phyloP scores from a whole-genome alignment of 805 yeast species.

The Ogataea minuta region DNA sequence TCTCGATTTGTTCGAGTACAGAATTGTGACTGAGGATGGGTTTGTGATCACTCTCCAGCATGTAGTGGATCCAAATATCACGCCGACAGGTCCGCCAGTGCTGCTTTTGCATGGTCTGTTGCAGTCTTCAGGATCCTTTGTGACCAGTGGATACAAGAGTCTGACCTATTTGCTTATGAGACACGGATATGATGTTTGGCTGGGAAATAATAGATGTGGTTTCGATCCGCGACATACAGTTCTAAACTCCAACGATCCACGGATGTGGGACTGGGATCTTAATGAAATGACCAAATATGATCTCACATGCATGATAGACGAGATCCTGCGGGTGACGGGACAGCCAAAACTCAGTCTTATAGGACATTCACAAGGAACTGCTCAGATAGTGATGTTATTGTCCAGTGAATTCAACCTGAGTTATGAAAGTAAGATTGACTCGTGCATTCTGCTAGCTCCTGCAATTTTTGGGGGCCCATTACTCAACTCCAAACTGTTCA shows the following conservation, averaged over 20 bases:
- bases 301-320: slow-evolving; percentile 67
- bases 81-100: slow-evolving; percentile 48
- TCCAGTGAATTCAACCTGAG: slow-evolving; percentile 44
- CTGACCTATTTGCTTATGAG: slow-evolving; percentile 55
- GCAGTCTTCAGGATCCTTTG: slow-evolving; percentile 82
- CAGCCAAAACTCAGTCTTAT: slow-evolving; percentile 53
- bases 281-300: slow-evolving; percentile 79
- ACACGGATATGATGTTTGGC: slow-evolving; percentile 80
- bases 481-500: slow-evolving; percentile 59
- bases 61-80: slow-evolving; percentile 49
- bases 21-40: slow-evolving; percentile 76
- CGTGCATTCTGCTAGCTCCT: slow-evolving; percentile 80
- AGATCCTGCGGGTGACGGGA: slow-evolving; percentile 44
- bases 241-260: slow-evolving; percentile 40
- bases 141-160: slow-evolving; percentile 79
- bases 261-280: slow-evolving; percentile 94
- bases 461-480: slow-evolving; percentile 87
- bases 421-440: slow-evolving; percentile 48
- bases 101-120: slow-evolving; percentile 82
- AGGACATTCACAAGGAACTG: slow-evolving; percentile 93
- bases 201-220: slow-evolving; percentile 89
- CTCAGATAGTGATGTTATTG: slow-evolving; percentile 75
- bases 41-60: slow-evolving; percentile 66
- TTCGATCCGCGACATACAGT: slow-evolving; percentile 66
- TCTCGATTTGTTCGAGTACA: slow-evolving; percentile 55